These are phyloP conservation scores for Ceratobasidium sp. DNA, from an alignment of 1,284 basidiomycete species.

Conservation along the genomic window DNA sequence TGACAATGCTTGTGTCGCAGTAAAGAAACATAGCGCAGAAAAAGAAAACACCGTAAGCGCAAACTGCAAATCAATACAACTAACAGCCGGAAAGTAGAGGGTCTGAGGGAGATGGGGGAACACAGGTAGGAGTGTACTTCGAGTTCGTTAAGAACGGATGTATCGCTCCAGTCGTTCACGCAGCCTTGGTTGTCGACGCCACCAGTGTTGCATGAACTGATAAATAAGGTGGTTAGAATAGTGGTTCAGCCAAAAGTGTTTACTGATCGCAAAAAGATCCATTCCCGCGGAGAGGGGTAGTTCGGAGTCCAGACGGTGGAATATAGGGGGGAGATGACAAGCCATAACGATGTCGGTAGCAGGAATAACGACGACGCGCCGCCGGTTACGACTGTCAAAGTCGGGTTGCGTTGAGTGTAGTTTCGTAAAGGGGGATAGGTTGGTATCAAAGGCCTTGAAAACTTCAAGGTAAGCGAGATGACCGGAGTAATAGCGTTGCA, in stretches of 20 bases:
- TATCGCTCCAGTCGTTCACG: neutral
- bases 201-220: constrained; percentile 23
- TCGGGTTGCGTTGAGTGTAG: constrained; percentile 3
- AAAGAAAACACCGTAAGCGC: too few relatives aligned
- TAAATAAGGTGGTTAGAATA: constrained; percentile 24
- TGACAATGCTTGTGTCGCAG: too few relatives aligned
- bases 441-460: neutral
- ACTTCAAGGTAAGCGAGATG: constrained; percentile 26
- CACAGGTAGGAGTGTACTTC: too few relatives aligned
- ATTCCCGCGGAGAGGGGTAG: neutral
- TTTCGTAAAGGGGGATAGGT: neutral
- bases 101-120: too few relatives aligned
- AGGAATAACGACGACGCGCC: constrained; percentile 21
- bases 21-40: too few relatives aligned
- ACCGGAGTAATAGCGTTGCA: neutral
- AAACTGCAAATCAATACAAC: too few relatives aligned
- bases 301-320: neutral
- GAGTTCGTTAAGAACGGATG: neutral
- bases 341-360: constrained; percentile 13
- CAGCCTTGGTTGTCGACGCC: neutral
- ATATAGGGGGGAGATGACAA: constrained; percentile 32
- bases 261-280: neutral
- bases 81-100: too few relatives aligned
- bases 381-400: neutral
- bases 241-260: constrained; percentile 17